Conservation (phyloP, 352 stramenopile genomes). For the Phytophthora capsici region DNA sequence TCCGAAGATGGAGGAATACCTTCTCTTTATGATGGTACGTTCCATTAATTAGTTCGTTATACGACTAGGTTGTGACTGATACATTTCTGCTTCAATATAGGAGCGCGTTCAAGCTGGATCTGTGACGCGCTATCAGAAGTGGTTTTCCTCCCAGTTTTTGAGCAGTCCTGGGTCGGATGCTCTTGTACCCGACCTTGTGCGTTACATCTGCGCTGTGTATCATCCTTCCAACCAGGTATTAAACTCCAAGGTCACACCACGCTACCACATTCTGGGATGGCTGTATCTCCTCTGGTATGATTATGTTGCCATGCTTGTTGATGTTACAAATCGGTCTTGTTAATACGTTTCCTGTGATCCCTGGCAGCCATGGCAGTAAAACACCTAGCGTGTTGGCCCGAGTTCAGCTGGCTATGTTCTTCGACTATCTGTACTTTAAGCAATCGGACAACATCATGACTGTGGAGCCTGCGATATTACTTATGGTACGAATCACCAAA, state of each 20-base stretch:
- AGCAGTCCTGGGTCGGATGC: constrained; percentile 68
- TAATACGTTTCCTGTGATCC: constrained; percentile 5
- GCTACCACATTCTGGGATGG: constrained; percentile 88
- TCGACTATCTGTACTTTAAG: constrained; percentile 90
- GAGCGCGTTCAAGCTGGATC: constrained; percentile 78
- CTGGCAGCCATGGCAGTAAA: constrained; percentile 61
- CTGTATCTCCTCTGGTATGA: constrained; percentile 83
- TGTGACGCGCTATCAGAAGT: constrained; percentile 87
- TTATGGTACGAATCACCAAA: constrained; percentile 61
- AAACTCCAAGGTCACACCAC: constrained; percentile 82
- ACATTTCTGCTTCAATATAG: constrained; percentile 29
- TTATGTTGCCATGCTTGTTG: no score
- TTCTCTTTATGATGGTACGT: constrained; percentile 88
- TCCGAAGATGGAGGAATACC: constrained; percentile 86
- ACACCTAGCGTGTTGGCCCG: constrained; percentile 70
- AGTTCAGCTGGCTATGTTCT: constrained; percentile 88
- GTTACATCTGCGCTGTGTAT: constrained; percentile 86
- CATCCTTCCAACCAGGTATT: constrained; percentile 86
- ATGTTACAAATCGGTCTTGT: background rate
- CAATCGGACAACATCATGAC: constrained; percentile 83
- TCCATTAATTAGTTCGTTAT: background rate
- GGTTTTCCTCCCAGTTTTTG: constrained; percentile 86
- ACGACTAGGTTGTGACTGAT: background rate
- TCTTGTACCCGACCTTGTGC: constrained; percentile 81
- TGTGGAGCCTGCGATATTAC: constrained; percentile 81